phyloP scores from a whole-genome alignment of 306 rosid species.

The Quercus gilva region DNA sequence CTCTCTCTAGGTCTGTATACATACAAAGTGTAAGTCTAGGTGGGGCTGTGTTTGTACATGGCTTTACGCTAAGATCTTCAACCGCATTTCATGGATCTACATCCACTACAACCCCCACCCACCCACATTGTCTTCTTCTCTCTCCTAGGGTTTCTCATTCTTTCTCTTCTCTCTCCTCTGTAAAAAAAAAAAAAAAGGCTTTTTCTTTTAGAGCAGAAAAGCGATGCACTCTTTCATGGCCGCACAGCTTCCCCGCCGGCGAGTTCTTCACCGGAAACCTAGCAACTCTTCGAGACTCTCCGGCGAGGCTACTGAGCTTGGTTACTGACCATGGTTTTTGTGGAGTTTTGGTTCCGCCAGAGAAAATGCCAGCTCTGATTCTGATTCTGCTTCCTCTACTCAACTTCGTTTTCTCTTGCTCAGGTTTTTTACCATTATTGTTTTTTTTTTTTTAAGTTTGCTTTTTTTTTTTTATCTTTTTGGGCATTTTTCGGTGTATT shows the following conservation, averaged over 20 bases:
- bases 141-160: constrained; percentile 53
- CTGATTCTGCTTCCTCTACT: constrained; percentile 39
- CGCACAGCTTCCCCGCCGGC: constrained; percentile 25
- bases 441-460: too few species aligned
- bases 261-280: constrained; percentile 17
- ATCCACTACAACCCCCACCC: constrained; percentile 43
- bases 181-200: neutral
- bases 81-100: constrained; percentile 71
- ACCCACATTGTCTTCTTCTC: constrained; percentile 42
- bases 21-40: too few species aligned
- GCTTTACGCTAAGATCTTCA: constrained; percentile 19
- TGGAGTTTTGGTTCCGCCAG: constrained; percentile 29
- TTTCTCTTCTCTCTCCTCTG: neutral
- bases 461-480: neutral
- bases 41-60: neutral
- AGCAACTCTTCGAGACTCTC: constrained; percentile 14
- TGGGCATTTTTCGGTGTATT: neutral
- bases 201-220: too few species aligned
- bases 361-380: constrained; percentile 57
- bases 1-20: neutral
- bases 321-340: constrained; percentile 40
- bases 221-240: constrained; percentile 34
- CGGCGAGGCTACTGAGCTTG: constrained; percentile 20
- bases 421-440: constrained; percentile 36
- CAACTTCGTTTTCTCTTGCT: constrained; percentile 44